These are phyloP conservation scores for Apiospora malaysiana DNA, from an alignment of 2,329 filamentous ascomycete genomes.

Conservation along the genomic window DNA sequence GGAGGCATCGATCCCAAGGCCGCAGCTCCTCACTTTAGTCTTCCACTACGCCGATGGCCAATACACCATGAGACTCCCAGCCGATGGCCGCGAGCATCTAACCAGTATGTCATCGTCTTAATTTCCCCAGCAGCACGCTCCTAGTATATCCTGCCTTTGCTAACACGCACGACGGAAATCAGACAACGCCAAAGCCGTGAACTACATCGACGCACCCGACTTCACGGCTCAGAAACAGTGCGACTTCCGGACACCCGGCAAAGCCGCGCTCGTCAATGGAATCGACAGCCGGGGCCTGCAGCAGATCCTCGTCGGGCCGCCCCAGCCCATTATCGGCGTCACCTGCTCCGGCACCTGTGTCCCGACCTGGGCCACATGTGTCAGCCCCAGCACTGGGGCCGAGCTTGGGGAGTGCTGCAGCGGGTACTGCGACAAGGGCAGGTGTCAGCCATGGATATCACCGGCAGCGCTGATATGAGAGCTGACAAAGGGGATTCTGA, in stretches of 20 bases:
- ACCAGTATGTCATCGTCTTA: slow-evolving; percentile 41
- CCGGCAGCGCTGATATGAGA: background rate
- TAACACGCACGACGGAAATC: background rate
- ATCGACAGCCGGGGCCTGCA: slow-evolving; percentile 40
- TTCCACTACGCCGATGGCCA: slow-evolving; percentile 50
- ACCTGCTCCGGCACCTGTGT: slow-evolving; percentile 51
- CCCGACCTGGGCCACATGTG: slow-evolving; percentile 45
- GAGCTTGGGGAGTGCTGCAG: slow-evolving; percentile 48
- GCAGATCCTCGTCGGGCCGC: slow-evolving; percentile 51
- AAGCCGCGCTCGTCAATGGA: slow-evolving; percentile 40
- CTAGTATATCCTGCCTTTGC: background rate
- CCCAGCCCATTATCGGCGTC: slow-evolving; percentile 49
- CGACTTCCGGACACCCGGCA: slow-evolving; percentile 47
- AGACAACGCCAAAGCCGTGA: slow-evolving; percentile 48
- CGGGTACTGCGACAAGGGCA: slow-evolving; percentile 49
- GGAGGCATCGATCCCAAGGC: slow-evolving; percentile 30
- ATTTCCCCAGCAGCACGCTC: too few relatives aligned
- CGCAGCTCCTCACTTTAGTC: slow-evolving; percentile 48
- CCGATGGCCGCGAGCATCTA: slow-evolving; percentile 45
- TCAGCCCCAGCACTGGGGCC: slow-evolving; percentile 43
- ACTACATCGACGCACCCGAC: slow-evolving; percentile 49
- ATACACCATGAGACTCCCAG: slow-evolving; percentile 49
- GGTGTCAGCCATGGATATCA: slow-evolving; percentile 45
- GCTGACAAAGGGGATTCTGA: background rate
- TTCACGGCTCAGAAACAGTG: slow-evolving; percentile 50